Evolutionary conservation across 306 rosid species (phyloP).

Genomic region (Lagenaria siceraria): DNA sequence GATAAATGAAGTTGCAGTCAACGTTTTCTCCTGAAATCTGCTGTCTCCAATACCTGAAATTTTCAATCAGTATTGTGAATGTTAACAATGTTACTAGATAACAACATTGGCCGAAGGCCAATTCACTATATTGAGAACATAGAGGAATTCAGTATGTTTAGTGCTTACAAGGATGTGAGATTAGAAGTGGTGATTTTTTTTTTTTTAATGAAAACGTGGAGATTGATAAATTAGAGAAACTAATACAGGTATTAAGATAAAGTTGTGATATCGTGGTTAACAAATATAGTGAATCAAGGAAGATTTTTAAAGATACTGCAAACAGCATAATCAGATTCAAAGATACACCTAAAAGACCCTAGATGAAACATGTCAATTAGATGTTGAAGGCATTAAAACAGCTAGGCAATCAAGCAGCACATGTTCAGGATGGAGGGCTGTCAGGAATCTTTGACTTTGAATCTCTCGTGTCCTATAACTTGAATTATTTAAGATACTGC

Average conservation of each 20-base stretch:
- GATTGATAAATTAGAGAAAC: neutral
- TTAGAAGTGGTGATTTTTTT: neutral
- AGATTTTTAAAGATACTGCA: neutral
- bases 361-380: neutral
- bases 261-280: neutral
- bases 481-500: neutral
- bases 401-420: neutral
- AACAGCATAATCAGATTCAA: neutral
- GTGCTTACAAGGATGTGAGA: neutral
- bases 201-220: neutral
- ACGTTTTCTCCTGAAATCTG: slow-evolving; percentile 37
- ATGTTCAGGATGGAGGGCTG: neutral
- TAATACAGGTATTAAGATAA: neutral
- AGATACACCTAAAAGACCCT: neutral
- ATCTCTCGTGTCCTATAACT: neutral
- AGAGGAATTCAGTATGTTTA: neutral
- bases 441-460: slow-evolving; percentile 1
- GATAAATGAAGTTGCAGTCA: slow-evolving; percentile 40
- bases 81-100: neutral
- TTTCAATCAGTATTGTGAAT: neutral
- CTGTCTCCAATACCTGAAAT: slow-evolving; percentile 30
- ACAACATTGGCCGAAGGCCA: neutral
- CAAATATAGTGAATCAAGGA: neutral
- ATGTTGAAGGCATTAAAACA: neutral
- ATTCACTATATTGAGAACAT: neutral